Evolutionary conservation across 2,329 filamentous ascomycete species (phyloP).

Genomic region (Zymoseptoria passerinii): DNA sequence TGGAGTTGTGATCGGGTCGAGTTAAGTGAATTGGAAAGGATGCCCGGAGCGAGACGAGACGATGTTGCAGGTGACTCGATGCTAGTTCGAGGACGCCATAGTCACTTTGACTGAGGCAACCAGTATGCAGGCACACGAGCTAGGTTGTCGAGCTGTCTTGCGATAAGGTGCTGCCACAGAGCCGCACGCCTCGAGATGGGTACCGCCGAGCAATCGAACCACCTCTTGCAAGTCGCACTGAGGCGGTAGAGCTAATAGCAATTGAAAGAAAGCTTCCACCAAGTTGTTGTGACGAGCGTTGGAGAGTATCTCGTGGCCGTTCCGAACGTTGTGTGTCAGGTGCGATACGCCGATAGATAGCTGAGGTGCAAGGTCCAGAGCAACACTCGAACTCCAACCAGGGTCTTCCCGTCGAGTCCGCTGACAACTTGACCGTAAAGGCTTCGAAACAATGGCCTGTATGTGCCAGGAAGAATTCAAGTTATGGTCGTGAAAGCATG

Average conservation of each 20-base stretch:
- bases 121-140: conserved; percentile 14
- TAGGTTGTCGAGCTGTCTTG: not conserved
- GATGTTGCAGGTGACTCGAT: conserved; percentile 12
- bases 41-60: conserved; percentile 1
- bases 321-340: not conserved
- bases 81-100: conserved; percentile 13
- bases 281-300: not conserved
- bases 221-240: not conserved
- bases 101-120: conserved; percentile 11
- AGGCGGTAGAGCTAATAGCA: not conserved
- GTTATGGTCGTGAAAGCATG: too few species aligned
- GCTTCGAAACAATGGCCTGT: not conserved
- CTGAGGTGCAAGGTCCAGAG: too few species aligned
- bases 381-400: too few species aligned
- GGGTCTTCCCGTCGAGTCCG: not conserved
- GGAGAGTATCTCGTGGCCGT: not conserved
- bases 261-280: not conserved
- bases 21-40: not conserved
- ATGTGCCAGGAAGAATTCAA: too few species aligned
- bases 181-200: not conserved
- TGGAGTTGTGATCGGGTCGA: conserved; percentile 2
- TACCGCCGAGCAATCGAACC: not conserved
- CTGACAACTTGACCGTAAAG: not conserved
- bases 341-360: not conserved
- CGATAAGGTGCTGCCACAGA: not conserved